Evolutionary conservation across 345 rosid genomes (phyloP).

Genomic region (Gossypioides kirkii): DNA sequence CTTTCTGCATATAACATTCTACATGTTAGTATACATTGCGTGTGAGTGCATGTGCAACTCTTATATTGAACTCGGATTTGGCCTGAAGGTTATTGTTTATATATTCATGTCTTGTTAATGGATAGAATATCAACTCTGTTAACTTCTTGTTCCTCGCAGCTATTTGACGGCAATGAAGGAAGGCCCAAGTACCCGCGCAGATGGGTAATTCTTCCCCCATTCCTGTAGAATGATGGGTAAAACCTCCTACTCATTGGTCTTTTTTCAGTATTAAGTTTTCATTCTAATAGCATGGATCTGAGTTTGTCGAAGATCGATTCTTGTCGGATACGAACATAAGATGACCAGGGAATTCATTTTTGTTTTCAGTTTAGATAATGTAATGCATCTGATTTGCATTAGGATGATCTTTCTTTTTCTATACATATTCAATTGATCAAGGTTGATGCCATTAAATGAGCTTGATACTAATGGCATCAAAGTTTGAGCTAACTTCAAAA

Average conservation of each 20-base stretch:
- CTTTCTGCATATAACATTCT: not conserved
- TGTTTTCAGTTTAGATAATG: constrained; percentile 10
- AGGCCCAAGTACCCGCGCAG: constrained; percentile 85
- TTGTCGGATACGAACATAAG: not conserved
- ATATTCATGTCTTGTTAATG: too few species aligned
- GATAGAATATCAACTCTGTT: too few species aligned
- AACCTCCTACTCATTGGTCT: not conserved
- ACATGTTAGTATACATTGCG: too few species aligned
- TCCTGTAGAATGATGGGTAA: constrained; percentile 39
- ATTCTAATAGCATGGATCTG: not conserved
- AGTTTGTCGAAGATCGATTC: constrained; percentile 6
- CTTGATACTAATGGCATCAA: too few species aligned
- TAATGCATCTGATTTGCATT: not conserved
- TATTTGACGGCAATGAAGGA: constrained; percentile 92
- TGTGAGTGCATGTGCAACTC: not conserved
- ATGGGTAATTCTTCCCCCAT: constrained; percentile 92
- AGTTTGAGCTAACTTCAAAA: too few species aligned
- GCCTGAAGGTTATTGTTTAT: too few species aligned
- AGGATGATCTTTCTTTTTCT: not conserved
- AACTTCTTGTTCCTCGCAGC: constrained; percentile 34
- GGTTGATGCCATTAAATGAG: too few species aligned
- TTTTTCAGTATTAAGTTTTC: not conserved
- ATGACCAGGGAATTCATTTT: not conserved
- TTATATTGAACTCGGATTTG: too few species aligned
- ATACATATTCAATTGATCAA: too few species aligned